These are phyloP conservation scores for Cryptosporidium baileyi DNA, from an alignment of 169 alveolate species.

Conservation along the genomic window DNA sequence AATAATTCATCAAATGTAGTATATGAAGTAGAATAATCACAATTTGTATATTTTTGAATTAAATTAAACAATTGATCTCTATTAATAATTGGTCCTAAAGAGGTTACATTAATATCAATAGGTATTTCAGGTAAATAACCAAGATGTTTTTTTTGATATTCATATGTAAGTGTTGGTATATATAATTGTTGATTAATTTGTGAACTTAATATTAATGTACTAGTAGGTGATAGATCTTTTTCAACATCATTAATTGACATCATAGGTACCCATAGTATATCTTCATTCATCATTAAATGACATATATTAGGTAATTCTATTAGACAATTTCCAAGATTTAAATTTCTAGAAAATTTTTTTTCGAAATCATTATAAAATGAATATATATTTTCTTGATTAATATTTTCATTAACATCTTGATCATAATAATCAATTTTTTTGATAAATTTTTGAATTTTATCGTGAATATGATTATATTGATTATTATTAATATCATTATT, in stretches of 20 bases:
- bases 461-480: neutral
- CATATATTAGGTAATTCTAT: constrained; percentile 28
- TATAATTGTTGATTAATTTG: neutral
- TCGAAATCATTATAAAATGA: neutral
- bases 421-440: constrained; percentile 14
- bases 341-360: neutral
- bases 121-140: constrained; percentile 56
- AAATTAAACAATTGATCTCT: neutral
- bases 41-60: neutral
- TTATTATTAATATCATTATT: neutral
- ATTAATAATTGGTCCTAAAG: neutral
- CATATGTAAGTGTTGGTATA: constrained; percentile 25
- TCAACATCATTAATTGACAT: neutral
- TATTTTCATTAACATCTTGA: neutral
- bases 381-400: neutral
- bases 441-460: constrained; percentile 3
- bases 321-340: constrained; percentile 5
- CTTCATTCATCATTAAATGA: neutral
- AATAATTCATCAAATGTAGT: constrained; percentile 52
- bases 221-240: neutral
- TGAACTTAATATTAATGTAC: neutral
- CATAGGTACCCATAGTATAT: constrained; percentile 56
- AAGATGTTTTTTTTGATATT: constrained; percentile 29
- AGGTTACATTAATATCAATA: neutral
- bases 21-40: constrained; percentile 9